phyloP scores from a whole-genome alignment of 2,329 filamentous ascomycete genomes.

The Fusarium scirpi region DNA sequence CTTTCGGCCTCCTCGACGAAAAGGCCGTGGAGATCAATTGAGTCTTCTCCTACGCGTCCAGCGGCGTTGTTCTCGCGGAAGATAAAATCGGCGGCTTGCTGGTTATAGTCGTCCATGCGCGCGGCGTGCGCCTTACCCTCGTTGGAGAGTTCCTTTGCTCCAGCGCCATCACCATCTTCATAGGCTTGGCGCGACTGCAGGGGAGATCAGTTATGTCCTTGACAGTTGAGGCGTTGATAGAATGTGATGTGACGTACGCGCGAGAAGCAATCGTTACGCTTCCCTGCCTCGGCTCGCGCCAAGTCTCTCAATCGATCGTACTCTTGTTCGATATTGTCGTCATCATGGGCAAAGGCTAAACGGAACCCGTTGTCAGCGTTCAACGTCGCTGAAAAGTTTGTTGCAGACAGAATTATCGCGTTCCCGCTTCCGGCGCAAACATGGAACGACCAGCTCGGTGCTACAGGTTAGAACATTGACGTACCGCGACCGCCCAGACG shows the following conservation, averaged over 20 bases:
- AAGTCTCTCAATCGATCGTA: conserved; percentile 91
- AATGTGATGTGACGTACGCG: conserved; percentile 60
- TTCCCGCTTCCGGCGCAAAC: conserved; percentile 32
- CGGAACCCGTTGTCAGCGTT: conserved; percentile 25
- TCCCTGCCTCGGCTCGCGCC: conserved; percentile 82
- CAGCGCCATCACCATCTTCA: conserved; percentile 81
- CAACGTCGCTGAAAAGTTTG: conserved; percentile 9
- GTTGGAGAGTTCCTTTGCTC: conserved; percentile 85
- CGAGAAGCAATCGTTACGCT: conserved; percentile 82
- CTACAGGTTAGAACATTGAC: conserved; percentile 33
- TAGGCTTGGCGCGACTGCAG: conserved; percentile 81
- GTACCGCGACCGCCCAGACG: conserved; percentile 60
- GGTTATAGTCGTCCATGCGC: conserved; percentile 89
- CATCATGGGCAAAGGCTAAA: conserved; percentile 81
- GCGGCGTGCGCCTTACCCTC: conserved; percentile 87
- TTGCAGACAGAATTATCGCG: not conserved
- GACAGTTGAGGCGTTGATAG: not conserved
- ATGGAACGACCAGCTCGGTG: not conserved
- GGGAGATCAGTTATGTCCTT: conserved; percentile 24
- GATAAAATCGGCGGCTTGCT: conserved; percentile 91
- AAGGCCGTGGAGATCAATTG: conserved; percentile 93
- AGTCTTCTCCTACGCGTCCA: conserved; percentile 80
- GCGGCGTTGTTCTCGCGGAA: conserved; percentile 93
- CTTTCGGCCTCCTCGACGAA: conserved; percentile 95
- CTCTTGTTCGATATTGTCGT: conserved; percentile 79